Conservation (phyloP, 768 basidiomycete species). For the Naganishia vaughanmartiniae region DNA sequence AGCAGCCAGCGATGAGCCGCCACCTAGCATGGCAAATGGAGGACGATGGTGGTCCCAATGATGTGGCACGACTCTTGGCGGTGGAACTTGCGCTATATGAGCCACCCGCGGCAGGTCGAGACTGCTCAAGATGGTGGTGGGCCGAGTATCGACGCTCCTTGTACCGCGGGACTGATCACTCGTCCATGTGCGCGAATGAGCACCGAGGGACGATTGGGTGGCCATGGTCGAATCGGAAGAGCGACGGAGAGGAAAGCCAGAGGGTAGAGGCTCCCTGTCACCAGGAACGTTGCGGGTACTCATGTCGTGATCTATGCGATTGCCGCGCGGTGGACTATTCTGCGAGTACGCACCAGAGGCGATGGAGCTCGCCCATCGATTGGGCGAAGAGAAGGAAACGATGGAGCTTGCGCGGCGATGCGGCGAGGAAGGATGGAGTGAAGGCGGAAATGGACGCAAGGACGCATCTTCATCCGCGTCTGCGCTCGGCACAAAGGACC, state of each 20-base stretch:
- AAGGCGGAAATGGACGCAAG: constrained; percentile 82
- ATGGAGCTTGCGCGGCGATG: constrained; percentile 59
- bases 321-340: not conserved
- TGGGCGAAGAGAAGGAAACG: constrained; percentile 71
- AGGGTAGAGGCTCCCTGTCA: not conserved
- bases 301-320: constrained; percentile 22
- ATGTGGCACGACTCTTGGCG: constrained; percentile 29
- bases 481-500: constrained; percentile 27
- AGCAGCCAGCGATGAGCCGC: not conserved
- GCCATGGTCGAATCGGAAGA: constrained; percentile 14
- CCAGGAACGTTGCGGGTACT: constrained; percentile 25
- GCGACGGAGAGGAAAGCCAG: not conserved
- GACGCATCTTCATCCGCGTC: constrained; percentile 90
- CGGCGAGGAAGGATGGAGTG: constrained; percentile 65
- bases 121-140: constrained; percentile 87
- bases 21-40: constrained; percentile 31
- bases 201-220: not conserved
- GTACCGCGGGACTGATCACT: constrained; percentile 29
- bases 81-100: constrained; percentile 82
- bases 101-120: constrained; percentile 78
- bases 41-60: not conserved
- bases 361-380: constrained; percentile 54
- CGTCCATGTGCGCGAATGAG: constrained; percentile 17
- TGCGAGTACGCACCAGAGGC: constrained; percentile 53
- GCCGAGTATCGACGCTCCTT: constrained; percentile 64